phyloP scores from a whole-genome alignment of 2,329 filamentous ascomycete species.

The Gnomoniopsis sp. region DNA sequence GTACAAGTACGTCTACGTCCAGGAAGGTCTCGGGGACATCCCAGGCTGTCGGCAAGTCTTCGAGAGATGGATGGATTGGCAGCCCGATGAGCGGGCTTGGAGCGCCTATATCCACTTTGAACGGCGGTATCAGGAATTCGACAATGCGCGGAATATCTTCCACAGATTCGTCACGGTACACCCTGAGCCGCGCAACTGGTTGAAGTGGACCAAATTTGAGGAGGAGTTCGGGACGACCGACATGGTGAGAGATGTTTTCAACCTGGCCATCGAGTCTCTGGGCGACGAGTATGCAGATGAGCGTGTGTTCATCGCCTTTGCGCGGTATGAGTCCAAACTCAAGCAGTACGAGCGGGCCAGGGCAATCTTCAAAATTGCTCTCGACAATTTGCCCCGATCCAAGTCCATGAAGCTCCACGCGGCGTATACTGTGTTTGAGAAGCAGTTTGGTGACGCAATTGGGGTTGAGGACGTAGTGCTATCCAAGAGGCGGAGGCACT shows the following conservation, averaged over 20 bases:
- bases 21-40: conserved; percentile 95
- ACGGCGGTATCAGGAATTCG: conserved; percentile 90
- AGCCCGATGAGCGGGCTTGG: conserved; percentile 95
- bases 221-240: conserved; percentile 93
- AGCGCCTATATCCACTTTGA: conserved; percentile 94
- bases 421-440: conserved; percentile 95
- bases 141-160: conserved; percentile 86
- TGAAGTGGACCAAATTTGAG: conserved; percentile 97
- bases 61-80: conserved; percentile 98
- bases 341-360: conserved; percentile 93
- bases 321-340: conserved; percentile 89
- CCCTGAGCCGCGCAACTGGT: conserved; percentile 93
- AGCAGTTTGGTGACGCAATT: conserved; percentile 91
- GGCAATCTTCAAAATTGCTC: conserved; percentile 94
- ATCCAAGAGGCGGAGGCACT: conserved; percentile 88
- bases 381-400: conserved; percentile 86
- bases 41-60: conserved; percentile 91
- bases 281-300: conserved; percentile 97
- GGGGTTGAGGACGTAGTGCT: conserved; percentile 94
- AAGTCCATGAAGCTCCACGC: conserved; percentile 84
- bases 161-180: conserved; percentile 88
- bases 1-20: conserved; percentile 99
- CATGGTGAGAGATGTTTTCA: conserved; percentile 87
- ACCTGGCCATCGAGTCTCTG: conserved; percentile 79
- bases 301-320: conserved; percentile 90